Base-by-base conservation (phyloP, 805 yeast species). In the Monosporozyma yasuniensis region DNA sequence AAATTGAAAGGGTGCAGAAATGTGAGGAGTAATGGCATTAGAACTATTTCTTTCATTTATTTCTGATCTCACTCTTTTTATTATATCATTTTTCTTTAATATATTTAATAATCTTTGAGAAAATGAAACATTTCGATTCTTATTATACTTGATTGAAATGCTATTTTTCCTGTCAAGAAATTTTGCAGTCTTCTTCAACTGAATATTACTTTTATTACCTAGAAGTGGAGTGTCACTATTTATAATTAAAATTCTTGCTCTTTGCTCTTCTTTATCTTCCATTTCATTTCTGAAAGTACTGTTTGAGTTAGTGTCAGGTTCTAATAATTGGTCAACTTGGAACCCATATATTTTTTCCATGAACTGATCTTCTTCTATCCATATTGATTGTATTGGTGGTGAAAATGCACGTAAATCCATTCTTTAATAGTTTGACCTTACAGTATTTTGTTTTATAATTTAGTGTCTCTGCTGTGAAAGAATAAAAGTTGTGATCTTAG, bases 321-420 rank as follows among this genome's bases (percentile, higher is more conserved):
- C 43, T 14, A 46, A 14, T 11, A 46, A 19, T 16, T 47, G 49
- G 16, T 52, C 48, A 21, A 47, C 61, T 48, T 63, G 66, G 12
- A 62, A 47, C 19, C 64, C 63, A 50, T 65, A 64, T 37, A 70
- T 57, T 50, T 70, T 70, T 38, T 61, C 65, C n/a, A 57, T 59
- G 35, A 62, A 65, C 39, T 62, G 58, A 45, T 69, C 73, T 39
- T 71, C 73, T 47, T 70, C 75, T 30, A 71, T 51, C 75, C 75
- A 71, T 47, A 70, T 70, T 23, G 75, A 71, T 48, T 65, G 66
- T 70, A 71, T 71, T 44, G 59, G 65, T 19, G 64, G 66, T 34
- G 59, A 27, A 9, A 27, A 41, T 5, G 23, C 4, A 2, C 35
- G 19, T 10, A 47, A 51, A 21, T 44, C 42, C 46, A 47, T 47